Conservation (phyloP, 1,139 yeast species). For the Geotrichum aggregatum region DNA sequence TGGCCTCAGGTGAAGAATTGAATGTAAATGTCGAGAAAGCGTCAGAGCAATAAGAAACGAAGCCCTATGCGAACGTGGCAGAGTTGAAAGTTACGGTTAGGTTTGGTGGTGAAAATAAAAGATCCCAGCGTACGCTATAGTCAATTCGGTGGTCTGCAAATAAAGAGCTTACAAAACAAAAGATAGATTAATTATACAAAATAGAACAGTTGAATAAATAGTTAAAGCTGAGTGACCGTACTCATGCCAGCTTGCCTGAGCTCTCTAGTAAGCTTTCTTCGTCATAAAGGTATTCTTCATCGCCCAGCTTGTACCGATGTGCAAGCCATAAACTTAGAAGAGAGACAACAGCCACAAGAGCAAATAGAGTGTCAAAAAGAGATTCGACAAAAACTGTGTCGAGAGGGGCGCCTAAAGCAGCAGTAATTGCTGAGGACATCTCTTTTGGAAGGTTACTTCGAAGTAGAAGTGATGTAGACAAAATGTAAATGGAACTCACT, state of each 20-base stretch:
- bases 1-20: background rate
- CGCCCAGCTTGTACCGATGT: conserved; percentile 20
- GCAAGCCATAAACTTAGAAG: conserved; percentile 42
- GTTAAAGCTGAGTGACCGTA: background rate
- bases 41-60: background rate
- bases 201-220: background rate
- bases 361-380: conserved; percentile 77
- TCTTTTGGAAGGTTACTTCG: conserved; percentile 66
- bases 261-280: conserved; percentile 31
- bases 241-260: conserved; percentile 26
- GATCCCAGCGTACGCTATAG: background rate
- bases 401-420: conserved; percentile 46
- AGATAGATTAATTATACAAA: background rate
- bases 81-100: background rate
- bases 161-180: background rate
- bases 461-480: conserved; percentile 74
- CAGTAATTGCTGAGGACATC: conserved; percentile 53
- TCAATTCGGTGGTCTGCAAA: background rate
- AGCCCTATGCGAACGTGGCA: conserved; percentile 3
- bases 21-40: background rate
- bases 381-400: conserved; percentile 63
- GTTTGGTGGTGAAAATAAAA: conserved; percentile 5
- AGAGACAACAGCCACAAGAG: conserved; percentile 53
- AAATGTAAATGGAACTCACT: conserved; percentile 69
- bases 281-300: conserved; percentile 26